Conservation (phyloP, 306 rosid genomes). For the Pyrus communis region DNA sequence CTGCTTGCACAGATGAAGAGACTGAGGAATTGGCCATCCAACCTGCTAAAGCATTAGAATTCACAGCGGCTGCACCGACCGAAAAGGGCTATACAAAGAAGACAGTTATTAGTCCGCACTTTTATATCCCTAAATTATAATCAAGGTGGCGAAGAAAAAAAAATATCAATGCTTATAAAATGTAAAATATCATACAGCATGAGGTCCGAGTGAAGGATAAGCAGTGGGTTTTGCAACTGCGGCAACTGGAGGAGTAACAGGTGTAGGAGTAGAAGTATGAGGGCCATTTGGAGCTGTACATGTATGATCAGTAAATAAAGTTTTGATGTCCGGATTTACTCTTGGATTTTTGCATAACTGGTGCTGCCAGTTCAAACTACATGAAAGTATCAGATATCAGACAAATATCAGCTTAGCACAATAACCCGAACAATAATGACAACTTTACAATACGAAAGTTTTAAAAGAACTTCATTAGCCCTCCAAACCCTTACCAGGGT, state of each 20-base stretch:
- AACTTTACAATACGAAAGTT: neutral
- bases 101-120: slow-evolving; percentile 10
- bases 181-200: slow-evolving; percentile 58
- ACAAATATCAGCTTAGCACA: slow-evolving; percentile 5
- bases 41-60: slow-evolving; percentile 78
- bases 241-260: slow-evolving; percentile 71
- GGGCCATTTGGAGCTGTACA: slow-evolving; percentile 70
- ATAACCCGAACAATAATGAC: neutral
- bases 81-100: slow-evolving; percentile 55
- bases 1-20: slow-evolving; percentile 86
- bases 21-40: slow-evolving; percentile 93
- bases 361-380: slow-evolving; percentile 97
- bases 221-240: slow-evolving; percentile 74
- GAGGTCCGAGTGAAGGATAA: slow-evolving; percentile 65
- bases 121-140: neutral
- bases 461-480: neutral
- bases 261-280: slow-evolving; percentile 53
- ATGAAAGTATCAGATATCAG: slow-evolving; percentile 15
- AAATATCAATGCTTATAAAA: slow-evolving; percentile 15
- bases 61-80: slow-evolving; percentile 58
- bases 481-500: neutral
- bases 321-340: slow-evolving; percentile 72
- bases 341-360: slow-evolving; percentile 78
- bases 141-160: neutral
- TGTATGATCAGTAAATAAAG: slow-evolving; percentile 72